Evolutionary conservation across 345 rosid genomes (phyloP), one percentile per base, ranked within the genome.

Genomic region (Aquilaria yunnanensis): DNA sequence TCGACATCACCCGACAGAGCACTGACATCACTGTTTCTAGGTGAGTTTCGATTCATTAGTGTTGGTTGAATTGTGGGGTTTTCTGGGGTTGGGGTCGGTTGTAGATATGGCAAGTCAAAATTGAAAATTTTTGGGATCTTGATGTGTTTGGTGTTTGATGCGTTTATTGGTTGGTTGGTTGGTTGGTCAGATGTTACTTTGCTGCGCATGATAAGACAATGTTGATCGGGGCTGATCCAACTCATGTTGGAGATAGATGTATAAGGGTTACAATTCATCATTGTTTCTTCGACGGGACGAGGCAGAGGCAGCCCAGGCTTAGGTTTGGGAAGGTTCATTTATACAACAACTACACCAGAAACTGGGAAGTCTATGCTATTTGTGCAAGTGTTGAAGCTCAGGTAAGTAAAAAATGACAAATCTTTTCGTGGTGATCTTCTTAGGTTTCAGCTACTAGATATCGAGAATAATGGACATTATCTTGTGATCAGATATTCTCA

Each of bases 361-460:
- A 85, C 80, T 93, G 97, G 98, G 87, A 77, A 10, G 59, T 93
- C 49, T 93, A 93, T 66, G 97, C 98, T 66, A 89, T 93, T 56
- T 90, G 96, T 70, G 97, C 97, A 16, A 86, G 97, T 54, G 96
- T 93, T 33, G 97, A 88, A 82, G 74, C 98, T 32, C 92, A 90
- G 97, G 96, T 90, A 63, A 47, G 53, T 49, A 33, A 0, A 29
- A 50, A 67, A 47, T 6, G 29, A 12, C 14, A 31, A 60, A 30
- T 32, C 13, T 31, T 55, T 14, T 11, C 6, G 14, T 37, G 41
- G 3, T 34, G 6, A 6, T 34, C 41, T 34, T 34, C 41, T 49
- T 32, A 6, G 46, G 23, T 66, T 65, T n/a, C 51, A 33, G 50
- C 32, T 33, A 9, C 11, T 41, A 50, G 8, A 12, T 31, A 14